Percentiles rank a stretch among this genome's conserved stretches.
Conservation (phyloP, 2,329 filamentous ascomycete species). For the Colletotrichum somersetense region DNA sequence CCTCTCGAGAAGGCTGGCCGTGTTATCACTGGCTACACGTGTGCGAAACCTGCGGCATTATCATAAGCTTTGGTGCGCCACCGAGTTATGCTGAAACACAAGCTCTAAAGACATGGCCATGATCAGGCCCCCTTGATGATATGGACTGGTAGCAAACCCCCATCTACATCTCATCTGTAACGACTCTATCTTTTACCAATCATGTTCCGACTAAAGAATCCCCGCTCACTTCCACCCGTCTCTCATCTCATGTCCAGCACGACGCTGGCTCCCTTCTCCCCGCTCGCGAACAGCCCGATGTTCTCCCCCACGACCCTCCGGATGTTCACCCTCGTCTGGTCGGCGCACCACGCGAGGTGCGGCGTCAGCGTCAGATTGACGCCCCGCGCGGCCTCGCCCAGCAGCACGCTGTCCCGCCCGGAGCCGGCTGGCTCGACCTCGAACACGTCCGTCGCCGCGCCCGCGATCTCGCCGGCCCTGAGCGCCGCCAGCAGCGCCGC, state of each 20-base stretch:
- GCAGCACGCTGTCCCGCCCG: slow-evolving; percentile 37
- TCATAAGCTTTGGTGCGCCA: not conserved
- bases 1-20: no score
- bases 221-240: no score
- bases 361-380: slow-evolving; percentile 51
- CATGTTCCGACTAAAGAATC: not conserved
- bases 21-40: not conserved
- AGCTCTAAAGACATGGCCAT: not conserved
- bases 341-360: slow-evolving; percentile 46
- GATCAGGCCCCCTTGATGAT: not conserved
- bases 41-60: not conserved
- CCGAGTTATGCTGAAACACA: not conserved
- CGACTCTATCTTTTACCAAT: not conserved
- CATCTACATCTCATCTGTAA: not conserved
- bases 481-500: slow-evolving; percentile 50
- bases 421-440: slow-evolving; percentile 44
- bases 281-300: slow-evolving; percentile 25
- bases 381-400: slow-evolving; percentile 36
- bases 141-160: not conserved
- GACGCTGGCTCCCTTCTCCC: slow-evolving; percentile 35
- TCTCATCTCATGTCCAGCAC: slow-evolving; percentile 34
- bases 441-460: slow-evolving; percentile 54
- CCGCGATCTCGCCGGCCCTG: slow-evolving; percentile 47
- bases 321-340: slow-evolving; percentile 41
- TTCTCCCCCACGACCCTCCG: slow-evolving; percentile 40